Base-by-base conservation (phyloP, 176 grass and related monocot species). In the Paspalum vaginatum region DNA sequence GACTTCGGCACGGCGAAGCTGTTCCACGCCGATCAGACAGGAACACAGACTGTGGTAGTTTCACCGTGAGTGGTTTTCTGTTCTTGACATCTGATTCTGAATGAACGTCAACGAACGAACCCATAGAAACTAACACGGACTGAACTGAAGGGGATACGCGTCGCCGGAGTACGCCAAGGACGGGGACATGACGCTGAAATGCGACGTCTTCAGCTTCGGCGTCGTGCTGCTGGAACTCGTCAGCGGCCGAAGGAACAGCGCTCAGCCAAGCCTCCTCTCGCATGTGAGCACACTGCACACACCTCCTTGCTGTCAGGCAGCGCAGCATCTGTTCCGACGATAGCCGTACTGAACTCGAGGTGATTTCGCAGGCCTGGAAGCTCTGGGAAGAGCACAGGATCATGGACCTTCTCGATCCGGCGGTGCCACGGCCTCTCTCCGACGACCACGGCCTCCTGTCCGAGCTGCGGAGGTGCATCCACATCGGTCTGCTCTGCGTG, bases 401-500 rank as follows among this genome's bases (percentile, higher is more conserved):
- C 26, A 70, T 24, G 13, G 68, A 80, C 43, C 58, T 86, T 42
- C 59, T 86, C 10, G 86, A 92, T 13, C 7, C 45, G 14, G 39
- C 48, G 0, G 42, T 81, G 9, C 0, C 40, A 0, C 24, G 0
- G 0, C 63, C 6, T 32, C 32, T 1, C 32, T 32, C 32, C 32
- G 32, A 32, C 0, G 17, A 65, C 0, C 27, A 59, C 0, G 46
- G 65, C 1, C 21, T 68, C 62, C 2, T 44, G 11, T 11, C 25
- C 16, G 57, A 85, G 44, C 64, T 77, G 4, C 3, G 22, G 41
- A 85, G 82, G 38, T 88, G 89, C 78, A 49, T 85, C 7, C 76
- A 91, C 17, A 69, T 91, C 6, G 72, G 89, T 9, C 78, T 91
- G 11, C 64, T 91, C 9, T 91, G 86, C 58, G 78, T 88, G 40